A percentile compares a stretch with the other conserved stretches of the same genome.
phyloP scores from a whole-genome alignment of 2,329 filamentous ascomycete species.

The Blastomyces emzantsi region DNA sequence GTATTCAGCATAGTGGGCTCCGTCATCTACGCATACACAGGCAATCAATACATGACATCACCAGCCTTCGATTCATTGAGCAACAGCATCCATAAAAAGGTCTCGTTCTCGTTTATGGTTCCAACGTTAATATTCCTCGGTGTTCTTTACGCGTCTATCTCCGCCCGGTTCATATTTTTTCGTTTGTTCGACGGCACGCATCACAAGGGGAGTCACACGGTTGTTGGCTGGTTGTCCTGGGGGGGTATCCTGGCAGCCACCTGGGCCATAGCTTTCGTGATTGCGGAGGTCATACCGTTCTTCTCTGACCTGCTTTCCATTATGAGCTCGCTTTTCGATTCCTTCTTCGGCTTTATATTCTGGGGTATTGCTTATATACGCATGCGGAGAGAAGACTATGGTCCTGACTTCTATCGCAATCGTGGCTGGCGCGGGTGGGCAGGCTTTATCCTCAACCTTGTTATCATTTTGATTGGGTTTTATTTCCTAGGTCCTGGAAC shows the following conservation, averaged over 20 bases:
- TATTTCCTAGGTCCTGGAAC: constrained; percentile 76
- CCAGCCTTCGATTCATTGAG: constrained; percentile 81
- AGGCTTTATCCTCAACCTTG: constrained; percentile 52
- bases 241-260: constrained; percentile 57
- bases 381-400: constrained; percentile 36
- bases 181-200: constrained; percentile 69
- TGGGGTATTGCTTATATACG: constrained; percentile 46
- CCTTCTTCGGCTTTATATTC: constrained; percentile 77
- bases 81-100: constrained; percentile 68
- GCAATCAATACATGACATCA: constrained; percentile 77
- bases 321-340: constrained; percentile 71
- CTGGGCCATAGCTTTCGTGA: constrained; percentile 86
- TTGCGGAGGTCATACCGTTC: constrained; percentile 88
- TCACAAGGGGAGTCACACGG: constrained; percentile 72
- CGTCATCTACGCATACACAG: constrained; percentile 78
- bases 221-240: constrained; percentile 75
- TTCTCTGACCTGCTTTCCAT: constrained; percentile 60
- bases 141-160: constrained; percentile 82
- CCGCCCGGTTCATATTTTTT: constrained; percentile 86
- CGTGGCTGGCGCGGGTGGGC: constrained; percentile 37
- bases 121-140: constrained; percentile 89
- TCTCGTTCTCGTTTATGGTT: constrained; percentile 91
- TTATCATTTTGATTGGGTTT: constrained; percentile 66
- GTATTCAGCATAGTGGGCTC: constrained; percentile 75
- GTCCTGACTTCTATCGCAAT: constrained; percentile 33